These are phyloP conservation scores for Floccularia luteovirens DNA, from an alignment of 768 basidiomycete genomes.

Conservation along the genomic window DNA sequence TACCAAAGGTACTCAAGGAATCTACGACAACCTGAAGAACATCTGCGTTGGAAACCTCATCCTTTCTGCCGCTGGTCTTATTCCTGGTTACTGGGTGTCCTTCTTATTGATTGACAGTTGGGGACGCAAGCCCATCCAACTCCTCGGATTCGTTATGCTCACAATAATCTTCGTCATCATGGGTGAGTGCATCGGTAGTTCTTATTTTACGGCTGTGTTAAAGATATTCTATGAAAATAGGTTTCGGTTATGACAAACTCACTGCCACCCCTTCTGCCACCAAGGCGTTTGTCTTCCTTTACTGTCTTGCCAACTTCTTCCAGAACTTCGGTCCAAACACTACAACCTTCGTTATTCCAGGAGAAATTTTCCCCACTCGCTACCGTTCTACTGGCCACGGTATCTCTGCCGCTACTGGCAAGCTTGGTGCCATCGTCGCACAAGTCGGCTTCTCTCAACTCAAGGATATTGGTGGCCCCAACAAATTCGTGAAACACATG, in stretches of 20 bases:
- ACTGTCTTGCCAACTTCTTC: slow-evolving; percentile 87
- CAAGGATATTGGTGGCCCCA: slow-evolving; percentile 65
- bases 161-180: slow-evolving; percentile 62
- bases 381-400: slow-evolving; percentile 84
- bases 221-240: slow-evolving; percentile 18
- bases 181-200: too few species aligned
- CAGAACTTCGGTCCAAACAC: slow-evolving; percentile 83
- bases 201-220: background rate
- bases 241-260: slow-evolving; percentile 60
- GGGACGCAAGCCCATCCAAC: slow-evolving; percentile 79
- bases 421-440: slow-evolving; percentile 76
- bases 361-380: slow-evolving; percentile 83
- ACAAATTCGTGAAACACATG: slow-evolving; percentile 62
- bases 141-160: slow-evolving; percentile 68
- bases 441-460: slow-evolving; percentile 71
- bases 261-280: slow-evolving; percentile 28
- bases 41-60: slow-evolving; percentile 71
- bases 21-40: slow-evolving; percentile 57
- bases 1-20: slow-evolving; percentile 21
- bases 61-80: slow-evolving; percentile 68
- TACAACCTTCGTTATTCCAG: slow-evolving; percentile 76
- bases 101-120: slow-evolving; percentile 66
- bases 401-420: slow-evolving; percentile 78
- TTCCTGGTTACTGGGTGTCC: slow-evolving; percentile 73
- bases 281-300: slow-evolving; percentile 73